A percentile compares a stretch with the other conserved stretches of the same genome.
Evolutionary conservation across 1,284 basidiomycete genomes (phyloP).

Genomic region (Testicularia cyperi): DNA sequence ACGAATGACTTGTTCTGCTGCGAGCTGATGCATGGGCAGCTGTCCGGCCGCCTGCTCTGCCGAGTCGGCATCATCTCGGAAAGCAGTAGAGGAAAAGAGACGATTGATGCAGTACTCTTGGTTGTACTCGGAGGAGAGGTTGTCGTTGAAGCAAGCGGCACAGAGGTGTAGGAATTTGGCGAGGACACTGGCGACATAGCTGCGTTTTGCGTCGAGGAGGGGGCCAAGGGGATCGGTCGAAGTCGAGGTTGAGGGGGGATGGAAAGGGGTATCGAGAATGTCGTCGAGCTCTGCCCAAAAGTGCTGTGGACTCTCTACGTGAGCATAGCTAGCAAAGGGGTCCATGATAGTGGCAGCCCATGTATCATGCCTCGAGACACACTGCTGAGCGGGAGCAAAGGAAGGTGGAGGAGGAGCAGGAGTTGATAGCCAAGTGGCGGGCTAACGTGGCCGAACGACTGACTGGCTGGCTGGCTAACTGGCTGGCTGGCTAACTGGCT

Average conservation of each 20-base stretch:
- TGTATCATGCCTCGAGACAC: no score
- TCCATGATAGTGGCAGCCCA: no score
- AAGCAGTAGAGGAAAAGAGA: slow-evolving; percentile 32
- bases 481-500: no score
- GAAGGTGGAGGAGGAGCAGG: no score
- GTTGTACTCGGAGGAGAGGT: slow-evolving; percentile 29
- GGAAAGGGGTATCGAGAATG: slow-evolving; percentile 34
- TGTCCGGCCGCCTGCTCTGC: not conserved
- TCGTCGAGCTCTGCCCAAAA: slow-evolving; percentile 55
- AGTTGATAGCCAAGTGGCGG: no score
- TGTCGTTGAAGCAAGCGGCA: slow-evolving; percentile 40
- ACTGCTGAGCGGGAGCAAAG: no score
- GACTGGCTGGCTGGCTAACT: no score
- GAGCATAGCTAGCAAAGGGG: slow-evolving; percentile 40
- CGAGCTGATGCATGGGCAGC: slow-evolving; percentile 31
- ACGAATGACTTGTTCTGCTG: slow-evolving; percentile 30
- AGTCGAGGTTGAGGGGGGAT: slow-evolving; percentile 3
- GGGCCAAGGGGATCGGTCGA: not conserved
- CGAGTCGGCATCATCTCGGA: slow-evolving; percentile 15
- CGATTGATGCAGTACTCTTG: slow-evolving; percentile 42
- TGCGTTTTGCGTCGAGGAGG: slow-evolving; percentile 5
- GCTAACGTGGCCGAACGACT: no score
- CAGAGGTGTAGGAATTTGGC: slow-evolving; percentile 46
- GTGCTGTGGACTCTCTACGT: slow-evolving; percentile 34
- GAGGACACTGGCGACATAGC: slow-evolving; percentile 23